Evolutionary conservation across 495 filamentous ascomycete species (phyloP).

Genomic region (Trichoderma gamsii): DNA sequence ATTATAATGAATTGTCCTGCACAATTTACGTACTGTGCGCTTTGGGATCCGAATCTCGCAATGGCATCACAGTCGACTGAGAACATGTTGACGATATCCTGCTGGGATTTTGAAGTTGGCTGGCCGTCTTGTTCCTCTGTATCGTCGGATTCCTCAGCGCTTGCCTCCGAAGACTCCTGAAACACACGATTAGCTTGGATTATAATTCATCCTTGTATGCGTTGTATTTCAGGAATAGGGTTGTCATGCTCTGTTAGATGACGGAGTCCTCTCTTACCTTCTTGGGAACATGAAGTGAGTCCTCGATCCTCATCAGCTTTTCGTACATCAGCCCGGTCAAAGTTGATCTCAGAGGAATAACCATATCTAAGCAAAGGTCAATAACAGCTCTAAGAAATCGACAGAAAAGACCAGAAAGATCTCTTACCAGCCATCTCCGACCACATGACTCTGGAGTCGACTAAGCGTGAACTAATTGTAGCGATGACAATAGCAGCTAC

Average conservation of each 20-base stretch:
- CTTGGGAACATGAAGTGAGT: slow-evolving; percentile 6
- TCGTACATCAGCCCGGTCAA: slow-evolving; percentile 8
- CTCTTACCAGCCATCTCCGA: slow-evolving; percentile 8
- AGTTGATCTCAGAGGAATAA: not conserved
- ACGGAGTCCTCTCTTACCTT: not conserved
- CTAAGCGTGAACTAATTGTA: not conserved
- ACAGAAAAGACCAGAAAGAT: not conserved
- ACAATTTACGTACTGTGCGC: slow-evolving; percentile 1
- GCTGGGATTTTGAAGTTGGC: not conserved
- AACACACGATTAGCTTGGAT: not conserved
- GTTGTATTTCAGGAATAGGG: too few species aligned
- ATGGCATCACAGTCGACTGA: slow-evolving; percentile 2
- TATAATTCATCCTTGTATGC: too few species aligned
- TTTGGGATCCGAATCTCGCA: not conserved
- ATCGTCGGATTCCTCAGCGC: not conserved
- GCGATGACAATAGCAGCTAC: not conserved
- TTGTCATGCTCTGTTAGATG: not conserved
- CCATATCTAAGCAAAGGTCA: not conserved
- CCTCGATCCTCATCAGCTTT: slow-evolving; percentile 1
- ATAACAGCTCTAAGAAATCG: not conserved
- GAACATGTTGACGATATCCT: slow-evolving; percentile 9
- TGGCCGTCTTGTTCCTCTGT: not conserved
- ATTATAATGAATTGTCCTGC: not conserved
- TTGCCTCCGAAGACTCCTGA: not conserved
- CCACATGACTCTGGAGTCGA: slow-evolving; percentile 12